Conservation (phyloP, 2,329 filamentous ascomycete species). For the Neofusicoccum cordaticola region DNA sequence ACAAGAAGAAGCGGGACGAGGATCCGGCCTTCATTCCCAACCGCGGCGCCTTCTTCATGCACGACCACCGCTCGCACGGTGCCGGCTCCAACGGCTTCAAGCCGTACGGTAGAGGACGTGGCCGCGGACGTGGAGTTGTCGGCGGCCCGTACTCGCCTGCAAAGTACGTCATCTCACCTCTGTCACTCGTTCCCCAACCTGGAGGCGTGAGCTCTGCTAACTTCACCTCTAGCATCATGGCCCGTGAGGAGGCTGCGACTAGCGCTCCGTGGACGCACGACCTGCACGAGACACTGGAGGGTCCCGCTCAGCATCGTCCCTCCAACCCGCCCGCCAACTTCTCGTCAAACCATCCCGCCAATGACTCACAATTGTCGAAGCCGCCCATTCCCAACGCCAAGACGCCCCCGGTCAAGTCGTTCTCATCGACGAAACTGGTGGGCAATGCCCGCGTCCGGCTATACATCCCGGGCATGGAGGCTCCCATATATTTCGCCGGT, state of each 20-base stretch:
- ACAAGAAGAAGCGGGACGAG: constrained; percentile 80
- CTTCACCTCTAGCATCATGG: constrained; percentile 36
- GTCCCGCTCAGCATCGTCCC: constrained; percentile 56
- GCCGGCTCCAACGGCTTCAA: constrained; percentile 75
- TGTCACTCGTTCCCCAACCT: background rate
- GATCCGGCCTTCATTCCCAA: constrained; percentile 94
- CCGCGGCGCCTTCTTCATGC: constrained; percentile 93
- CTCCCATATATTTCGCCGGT: constrained; percentile 67
- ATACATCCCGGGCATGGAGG: constrained; percentile 71
- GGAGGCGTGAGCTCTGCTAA: constrained; percentile 26
- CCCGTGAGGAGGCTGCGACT: constrained; percentile 51
- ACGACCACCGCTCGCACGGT: constrained; percentile 83
- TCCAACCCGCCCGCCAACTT: background rate
- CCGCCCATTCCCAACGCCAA: constrained; percentile 22
- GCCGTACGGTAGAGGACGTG: constrained; percentile 63
- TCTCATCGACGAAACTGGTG: constrained; percentile 80
- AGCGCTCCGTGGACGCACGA: constrained; percentile 88
- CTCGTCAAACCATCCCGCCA: constrained; percentile 3
- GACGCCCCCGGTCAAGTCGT: constrained; percentile 35
- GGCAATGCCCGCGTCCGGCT: constrained; percentile 85
- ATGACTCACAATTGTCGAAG: constrained; percentile 23
- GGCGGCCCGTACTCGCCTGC: constrained; percentile 56
- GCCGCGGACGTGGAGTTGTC: constrained; percentile 60
- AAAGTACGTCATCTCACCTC: constrained; percentile 52
- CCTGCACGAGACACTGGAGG: constrained; percentile 58